Evolutionary conservation across 2,329 filamentous ascomycete species (phyloP), one percentile per base, ranked within the genome.

Genomic region (Aspergillus texensis): DNA sequence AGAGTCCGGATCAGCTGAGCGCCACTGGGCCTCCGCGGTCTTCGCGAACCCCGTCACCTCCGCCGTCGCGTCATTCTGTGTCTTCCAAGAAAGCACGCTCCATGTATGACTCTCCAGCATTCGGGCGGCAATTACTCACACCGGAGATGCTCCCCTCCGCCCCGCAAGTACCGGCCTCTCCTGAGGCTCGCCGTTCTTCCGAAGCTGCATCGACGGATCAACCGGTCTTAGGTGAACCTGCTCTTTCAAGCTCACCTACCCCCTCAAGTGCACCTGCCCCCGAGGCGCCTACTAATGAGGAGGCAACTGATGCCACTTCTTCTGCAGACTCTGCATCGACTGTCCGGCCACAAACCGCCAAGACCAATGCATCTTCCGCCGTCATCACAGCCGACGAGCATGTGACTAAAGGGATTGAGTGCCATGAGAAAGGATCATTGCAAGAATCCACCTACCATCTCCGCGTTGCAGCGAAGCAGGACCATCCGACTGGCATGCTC

Each of bases 391-490:
- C 92, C 0, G 94, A 98, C 68, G 91, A 98, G 64, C 94, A 99
- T 75, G 87, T 98, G 53, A 86, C 90, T 32, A 95, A 94, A 79
- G 95, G 93, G 10, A 95, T 99, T 62, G 89, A 92, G 65, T 90
- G 93, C 64, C 95, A 99, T 74, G 92, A 97, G 75, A 88, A 89
- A 54, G 94, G 94, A 21, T 90, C 91, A 12, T 82, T 97, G 34
- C 93, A 94, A 67, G 94, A 98, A 78, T 98, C 94, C 0, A 98
- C 95, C 0, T 99, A 98, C 74, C 95, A 99, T 75, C 85, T 99
- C 52, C 91, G 95, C 39, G 87, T 96, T 64, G 95, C 95, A 4
- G 94, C 95, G 0, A 89, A 89, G 70, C 89, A 92, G 62, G 92
- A 93, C 54, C 87, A 96, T 62, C 92, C 95, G 0, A 97, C 94